phyloP scores from a whole-genome alignment of 1,139 yeast species.

The Suhomyces choctaworum region DNA sequence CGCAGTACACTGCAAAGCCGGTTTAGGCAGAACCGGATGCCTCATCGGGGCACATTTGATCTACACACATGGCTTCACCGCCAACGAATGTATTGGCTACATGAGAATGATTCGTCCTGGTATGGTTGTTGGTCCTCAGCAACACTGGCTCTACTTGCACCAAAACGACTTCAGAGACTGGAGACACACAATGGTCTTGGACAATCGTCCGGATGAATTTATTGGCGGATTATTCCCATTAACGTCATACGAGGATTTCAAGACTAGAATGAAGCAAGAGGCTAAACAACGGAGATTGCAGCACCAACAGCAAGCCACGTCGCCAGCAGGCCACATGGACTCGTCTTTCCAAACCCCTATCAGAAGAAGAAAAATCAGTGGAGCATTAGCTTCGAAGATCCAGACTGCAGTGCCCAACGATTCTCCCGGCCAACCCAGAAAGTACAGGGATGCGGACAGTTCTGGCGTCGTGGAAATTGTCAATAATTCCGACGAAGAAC shows the following conservation, averaged over 20 bases:
- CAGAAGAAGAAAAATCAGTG: slow-evolving; percentile 69
- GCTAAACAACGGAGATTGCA: slow-evolving; percentile 44
- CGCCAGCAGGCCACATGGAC: slow-evolving; percentile 37
- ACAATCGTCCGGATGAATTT: slow-evolving; percentile 63
- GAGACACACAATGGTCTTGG: slow-evolving; percentile 90
- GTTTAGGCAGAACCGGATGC: slow-evolving; percentile 96
- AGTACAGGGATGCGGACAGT: slow-evolving; percentile 44
- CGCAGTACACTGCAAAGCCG: slow-evolving; percentile 98
- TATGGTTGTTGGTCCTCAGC: slow-evolving; percentile 99
- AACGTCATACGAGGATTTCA: slow-evolving; percentile 57
- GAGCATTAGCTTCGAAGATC: slow-evolving; percentile 65
- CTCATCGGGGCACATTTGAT: slow-evolving; percentile 95
- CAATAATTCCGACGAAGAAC: slow-evolving; percentile 42
- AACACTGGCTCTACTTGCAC: slow-evolving; percentile 95
- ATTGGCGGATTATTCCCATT: slow-evolving; percentile 80
- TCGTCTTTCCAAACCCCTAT: slow-evolving; percentile 67
- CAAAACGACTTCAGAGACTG: slow-evolving; percentile 96
- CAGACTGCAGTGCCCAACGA: slow-evolving; percentile 84
- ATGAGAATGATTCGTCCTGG: slow-evolving; percentile 97
- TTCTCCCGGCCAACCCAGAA: slow-evolving; percentile 97
- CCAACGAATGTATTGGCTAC: slow-evolving; percentile 93
- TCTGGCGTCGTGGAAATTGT: slow-evolving; percentile 30
- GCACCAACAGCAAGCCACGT: slow-evolving; percentile 30
- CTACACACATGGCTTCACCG: slow-evolving; percentile 95
- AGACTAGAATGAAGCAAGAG: slow-evolving; percentile 49